These are phyloP conservation scores for Dillenia turbinata DNA, from an alignment of 164 flowering plant species.

Conservation along the genomic window DNA sequence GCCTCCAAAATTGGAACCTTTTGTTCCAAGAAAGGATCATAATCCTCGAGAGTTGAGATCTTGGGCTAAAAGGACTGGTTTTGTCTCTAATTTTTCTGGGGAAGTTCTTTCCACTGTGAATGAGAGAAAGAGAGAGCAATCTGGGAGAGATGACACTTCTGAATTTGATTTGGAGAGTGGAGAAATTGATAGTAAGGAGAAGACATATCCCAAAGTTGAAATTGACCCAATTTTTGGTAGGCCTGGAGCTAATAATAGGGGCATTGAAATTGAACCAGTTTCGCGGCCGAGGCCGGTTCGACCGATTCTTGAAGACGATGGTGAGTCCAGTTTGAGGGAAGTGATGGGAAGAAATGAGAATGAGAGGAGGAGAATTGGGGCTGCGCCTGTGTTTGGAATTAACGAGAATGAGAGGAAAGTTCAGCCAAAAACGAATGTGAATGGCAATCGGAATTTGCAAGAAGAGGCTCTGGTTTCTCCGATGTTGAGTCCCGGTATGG, in stretches of 20 bases:
- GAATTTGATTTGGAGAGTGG: conserved; percentile 57
- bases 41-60: conserved; percentile 77
- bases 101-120: conserved; percentile 35
- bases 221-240: conserved; percentile 71
- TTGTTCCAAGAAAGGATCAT: conserved; percentile 57
- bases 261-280: conserved; percentile 49
- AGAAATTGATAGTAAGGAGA: conserved; percentile 18
- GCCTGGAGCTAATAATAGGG: conserved; percentile 26
- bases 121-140: conserved; percentile 18
- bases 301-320: conserved; percentile 20
- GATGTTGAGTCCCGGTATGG: conserved; percentile 16
- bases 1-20: conserved; percentile 56
- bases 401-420: conserved; percentile 28
- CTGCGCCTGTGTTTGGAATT: conserved; percentile 22
- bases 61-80: conserved; percentile 93
- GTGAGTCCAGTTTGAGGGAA: conserved; percentile 20
- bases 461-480: conserved; percentile 16
- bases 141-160: conserved; percentile 14
- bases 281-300: conserved; percentile 16
- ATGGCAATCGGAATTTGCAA: conserved; percentile 17
- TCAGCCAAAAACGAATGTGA: conserved; percentile 19
- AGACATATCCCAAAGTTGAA: conserved; percentile 67
- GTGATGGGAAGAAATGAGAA: conserved; percentile 29
- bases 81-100: conserved; percentile 63
- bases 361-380: conserved; percentile 29